These are phyloP conservation scores for Solanum pimpinellifolium DNA, from an alignment of 257 asterid species.

Conservation along the genomic window DNA sequence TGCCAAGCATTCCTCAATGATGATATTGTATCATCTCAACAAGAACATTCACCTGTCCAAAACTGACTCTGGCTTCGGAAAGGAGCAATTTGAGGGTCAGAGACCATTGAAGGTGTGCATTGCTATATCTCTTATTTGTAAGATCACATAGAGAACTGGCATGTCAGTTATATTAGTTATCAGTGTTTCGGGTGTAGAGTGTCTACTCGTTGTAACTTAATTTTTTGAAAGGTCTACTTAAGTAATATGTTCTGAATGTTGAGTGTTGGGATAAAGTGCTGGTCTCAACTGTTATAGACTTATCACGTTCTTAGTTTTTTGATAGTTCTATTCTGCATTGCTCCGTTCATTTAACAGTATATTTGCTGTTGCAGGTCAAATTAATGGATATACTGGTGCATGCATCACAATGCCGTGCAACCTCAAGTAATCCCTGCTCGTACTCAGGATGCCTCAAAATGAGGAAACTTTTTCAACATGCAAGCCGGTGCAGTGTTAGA, in stretches of 20 bases:
- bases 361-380: constrained; percentile 13
- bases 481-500: constrained; percentile 11
- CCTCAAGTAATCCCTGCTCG: constrained; percentile 21
- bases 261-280: background rate
- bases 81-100: background rate
- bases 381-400: constrained; percentile 25
- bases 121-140: constrained; percentile 1
- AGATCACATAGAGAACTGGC: background rate
- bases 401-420: constrained; percentile 24
- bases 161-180: background rate
- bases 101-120: constrained; percentile 11
- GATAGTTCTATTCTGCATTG: background rate
- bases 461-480: constrained; percentile 24
- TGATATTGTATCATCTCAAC: constrained; percentile 59
- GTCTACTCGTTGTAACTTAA: background rate
- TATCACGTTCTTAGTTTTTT: background rate
- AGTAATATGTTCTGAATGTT: background rate
- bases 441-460: constrained; percentile 19
- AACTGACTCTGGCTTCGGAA: background rate
- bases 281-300: background rate
- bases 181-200: background rate
- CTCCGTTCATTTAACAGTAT: background rate
- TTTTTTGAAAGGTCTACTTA: background rate
- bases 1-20: constrained; percentile 83
- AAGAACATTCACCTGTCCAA: constrained; percentile 4